These are phyloP conservation scores for Podila minutissima DNA, from an alignment of 192 early-diverging fungal genomes.

Conservation along the genomic window DNA sequence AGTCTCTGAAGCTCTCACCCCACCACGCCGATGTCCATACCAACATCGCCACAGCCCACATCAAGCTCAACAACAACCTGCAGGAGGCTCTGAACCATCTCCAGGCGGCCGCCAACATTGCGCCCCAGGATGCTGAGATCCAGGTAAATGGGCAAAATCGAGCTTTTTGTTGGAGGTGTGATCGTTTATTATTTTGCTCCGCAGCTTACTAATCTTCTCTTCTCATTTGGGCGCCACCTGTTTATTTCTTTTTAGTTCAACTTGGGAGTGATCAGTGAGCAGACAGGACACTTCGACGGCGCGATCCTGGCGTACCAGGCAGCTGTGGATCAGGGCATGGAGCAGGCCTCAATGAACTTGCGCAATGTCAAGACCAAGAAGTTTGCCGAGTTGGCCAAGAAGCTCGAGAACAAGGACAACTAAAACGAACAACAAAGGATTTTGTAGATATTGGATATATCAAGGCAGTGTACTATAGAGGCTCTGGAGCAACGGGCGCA, in stretches of 20 bases:
- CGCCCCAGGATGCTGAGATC: conserved; percentile 42
- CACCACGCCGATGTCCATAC: conserved; percentile 47
- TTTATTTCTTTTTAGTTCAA: conserved; percentile 22
- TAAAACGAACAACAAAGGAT: conserved; percentile 5
- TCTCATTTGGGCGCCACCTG: not conserved
- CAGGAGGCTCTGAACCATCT: conserved; percentile 28
- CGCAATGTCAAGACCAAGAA: conserved; percentile 50
- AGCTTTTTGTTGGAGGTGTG: no score
- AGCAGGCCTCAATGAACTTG: conserved; percentile 18
- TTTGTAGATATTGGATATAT: not conserved
- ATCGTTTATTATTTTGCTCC: no score
- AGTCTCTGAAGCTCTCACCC: conserved; percentile 39
- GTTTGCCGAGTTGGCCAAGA: conserved; percentile 43
- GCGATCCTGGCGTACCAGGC: conserved; percentile 38
- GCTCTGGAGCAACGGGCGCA: no score
- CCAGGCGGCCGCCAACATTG: conserved; percentile 43
- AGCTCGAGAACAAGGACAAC: conserved; percentile 26
- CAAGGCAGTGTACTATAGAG: no score
- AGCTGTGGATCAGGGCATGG: conserved; percentile 25
- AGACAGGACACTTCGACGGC: conserved; percentile 31
- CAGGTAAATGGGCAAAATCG: conserved; percentile 6
- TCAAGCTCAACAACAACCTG: conserved; percentile 34
- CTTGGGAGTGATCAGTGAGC: conserved; percentile 39
- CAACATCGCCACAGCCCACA: conserved; percentile 41
- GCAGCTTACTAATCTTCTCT: not conserved